Base-by-base conservation (phyloP, 805 yeast species). In the Yarrowia sp. region DNA sequence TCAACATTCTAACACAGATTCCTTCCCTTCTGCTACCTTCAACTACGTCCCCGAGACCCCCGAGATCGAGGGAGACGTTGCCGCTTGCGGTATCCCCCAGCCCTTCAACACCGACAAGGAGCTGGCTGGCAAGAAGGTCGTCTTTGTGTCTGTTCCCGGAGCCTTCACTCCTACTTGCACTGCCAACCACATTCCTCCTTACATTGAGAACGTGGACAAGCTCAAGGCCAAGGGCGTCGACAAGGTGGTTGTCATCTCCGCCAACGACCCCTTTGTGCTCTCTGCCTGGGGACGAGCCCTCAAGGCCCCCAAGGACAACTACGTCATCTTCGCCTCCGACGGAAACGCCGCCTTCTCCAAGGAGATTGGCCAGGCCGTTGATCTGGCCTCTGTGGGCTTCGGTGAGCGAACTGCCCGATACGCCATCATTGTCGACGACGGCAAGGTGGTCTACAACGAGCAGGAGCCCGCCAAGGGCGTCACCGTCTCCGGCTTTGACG, bases 131-230 rank as follows among this genome's bases (percentile, higher is more conserved):
- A 85, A 86, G 80, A 86, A 82, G 73, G 85, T 88, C 39, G 86
- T 90, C 50, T 80, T 90, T 72, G 91, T 91, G 39, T 83, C 89
- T 69, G 92, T 90, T 40, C 95, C 96, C 70, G 96, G 93, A 70
- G 95, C 96, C 12, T 91, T 90, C 82, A 90, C 96, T 34, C 96
- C 94, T 68, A 86, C 94, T 9, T 90, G 95, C 78, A 83, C 90
- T 60, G 85, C 83, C 63, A 81, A 84, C 73, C 95, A 89, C 78
- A 83, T 89, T 69, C 94, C 94, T 68, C 90, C 87, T 30, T 88
- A 79, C 80, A 76, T 88, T 68, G 74, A 79, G 69, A 79, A 85
- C 70, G 76, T 83, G 67, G 76, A 75, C 24, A 83, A 84, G 67
- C 83, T 90, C 74, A 77, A 82, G 73, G 77, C 80, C 67, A 87